Base-by-base conservation (phyloP, 1,284 basidiomycete genomes). In the Phylloboletellus chloephorus region DNA sequence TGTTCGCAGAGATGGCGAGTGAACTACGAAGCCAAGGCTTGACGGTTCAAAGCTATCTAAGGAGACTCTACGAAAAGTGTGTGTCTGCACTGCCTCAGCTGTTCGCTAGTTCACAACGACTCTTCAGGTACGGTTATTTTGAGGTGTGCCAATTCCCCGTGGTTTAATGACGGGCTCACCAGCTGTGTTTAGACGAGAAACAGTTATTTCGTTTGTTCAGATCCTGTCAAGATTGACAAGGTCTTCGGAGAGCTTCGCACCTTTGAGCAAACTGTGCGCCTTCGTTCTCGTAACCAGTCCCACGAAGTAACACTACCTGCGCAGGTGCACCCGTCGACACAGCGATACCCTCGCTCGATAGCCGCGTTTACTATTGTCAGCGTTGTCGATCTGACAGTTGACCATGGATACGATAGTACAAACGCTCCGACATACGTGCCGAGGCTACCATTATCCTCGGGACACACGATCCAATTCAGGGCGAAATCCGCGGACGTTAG, bases 401-500 rank as follows among this genome's bases (percentile, higher is more conserved):
- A 79, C 3, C 43, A 60, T 33, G 76, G 72, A 23, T 89, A 83
- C 55, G 81, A 88, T 48, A 86, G 77, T 51, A 67, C 69, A 5
- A 83, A 82, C 50, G 67, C 77, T n/a, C 83, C 85, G 0, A 69
- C 68, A 3, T 82, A 72, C 54, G 64, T 72, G 48, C 80, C 88
- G 2, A 61, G 61, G 19, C 66, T 90, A 12, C 86, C 88, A 12
- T 63, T 85, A 16, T 88, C 85, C 9, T 81, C 79, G 1, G 85
- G 86, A 3, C 82, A 91, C 51, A 90, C 90, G 89, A 78, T 92
- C 32, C 82, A 86, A 48, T 84, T 91, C 60, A 66, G 75, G 45
- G 82, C 79, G n/a, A 64, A 69, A 44, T 69, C 65, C 15, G 48
- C 60, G 17, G 53, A 58, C 3, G 68, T 69, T 21, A 72, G 66